phyloP scores from a whole-genome alignment of 441 rosid genomes.

The Erodium chrysanthum region DNA sequence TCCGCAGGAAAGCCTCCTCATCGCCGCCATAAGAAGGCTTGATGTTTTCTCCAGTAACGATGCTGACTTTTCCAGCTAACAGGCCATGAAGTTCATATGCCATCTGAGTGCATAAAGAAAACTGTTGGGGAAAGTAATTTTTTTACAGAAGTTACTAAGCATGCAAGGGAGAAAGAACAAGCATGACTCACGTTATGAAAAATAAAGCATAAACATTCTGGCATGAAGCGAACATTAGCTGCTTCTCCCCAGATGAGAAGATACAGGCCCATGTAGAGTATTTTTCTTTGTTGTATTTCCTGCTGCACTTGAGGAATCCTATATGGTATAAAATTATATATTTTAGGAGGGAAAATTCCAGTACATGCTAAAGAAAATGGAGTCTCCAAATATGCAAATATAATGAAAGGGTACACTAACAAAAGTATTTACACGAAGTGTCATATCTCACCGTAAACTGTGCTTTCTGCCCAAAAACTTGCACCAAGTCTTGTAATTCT shows the following conservation, averaged over 20 bases:
- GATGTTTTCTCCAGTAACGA: conserved; percentile 94
- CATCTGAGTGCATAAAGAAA: conserved; percentile 45
- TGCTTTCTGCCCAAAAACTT: conserved; percentile 87
- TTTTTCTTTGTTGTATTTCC: conserved; percentile 86
- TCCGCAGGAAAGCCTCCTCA: conserved; percentile 88
- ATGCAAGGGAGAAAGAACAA: background rate
- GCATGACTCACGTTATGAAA: conserved; percentile 69
- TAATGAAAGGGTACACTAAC: background rate
- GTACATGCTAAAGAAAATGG: background rate
- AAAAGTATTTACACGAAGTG: background rate
- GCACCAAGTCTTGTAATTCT: conserved; percentile 93
- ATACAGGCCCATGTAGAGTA: conserved; percentile 90
- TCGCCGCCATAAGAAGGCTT: conserved; percentile 98
- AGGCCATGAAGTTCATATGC: conserved; percentile 97
- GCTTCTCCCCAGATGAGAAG: conserved; percentile 99
- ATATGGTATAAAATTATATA: conserved; percentile 16
- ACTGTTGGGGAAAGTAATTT: background rate
- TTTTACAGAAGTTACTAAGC: background rate
- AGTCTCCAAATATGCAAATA: background rate
- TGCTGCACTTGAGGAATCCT: conserved; percentile 89
- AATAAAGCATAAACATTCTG: conserved; percentile 92
- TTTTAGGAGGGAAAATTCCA: conserved; percentile 7
- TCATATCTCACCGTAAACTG: conserved; percentile 59
- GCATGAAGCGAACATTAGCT: conserved; percentile 90
- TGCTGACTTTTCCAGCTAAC: conserved; percentile 90